phyloP scores from a whole-genome alignment of 306 rosid genomes.

The Ormosia emarginata region DNA sequence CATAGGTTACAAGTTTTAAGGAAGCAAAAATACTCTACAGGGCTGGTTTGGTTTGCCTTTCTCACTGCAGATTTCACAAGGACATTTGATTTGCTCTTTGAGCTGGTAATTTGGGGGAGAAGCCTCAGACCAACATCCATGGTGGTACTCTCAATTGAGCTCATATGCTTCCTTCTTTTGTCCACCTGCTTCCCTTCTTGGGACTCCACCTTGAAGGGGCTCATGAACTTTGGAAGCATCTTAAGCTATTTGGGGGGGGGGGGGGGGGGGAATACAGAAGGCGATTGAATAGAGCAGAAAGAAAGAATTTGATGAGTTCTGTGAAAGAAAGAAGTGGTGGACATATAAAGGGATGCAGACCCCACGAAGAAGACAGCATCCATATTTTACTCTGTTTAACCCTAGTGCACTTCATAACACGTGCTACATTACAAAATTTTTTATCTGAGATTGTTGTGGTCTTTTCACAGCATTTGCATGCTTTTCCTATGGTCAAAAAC shows the following conservation, averaged over 20 bases:
- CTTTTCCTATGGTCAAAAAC: conserved; percentile 8
- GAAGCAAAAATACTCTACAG: conserved; percentile 32
- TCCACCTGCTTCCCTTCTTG: conserved; percentile 16
- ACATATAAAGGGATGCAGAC: conserved; percentile 19
- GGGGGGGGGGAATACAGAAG: neutral
- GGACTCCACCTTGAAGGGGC: conserved; percentile 13
- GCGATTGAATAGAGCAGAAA: neutral
- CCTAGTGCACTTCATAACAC: neutral
- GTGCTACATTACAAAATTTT: conserved; percentile 12
- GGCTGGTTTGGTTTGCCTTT: conserved; percentile 11
- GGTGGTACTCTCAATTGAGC: neutral
- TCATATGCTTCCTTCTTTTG: conserved; percentile 13
- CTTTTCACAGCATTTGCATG: neutral
- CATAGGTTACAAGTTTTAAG: conserved; percentile 45
- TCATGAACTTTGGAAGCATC: conserved; percentile 26
- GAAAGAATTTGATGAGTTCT: conserved; percentile 8
- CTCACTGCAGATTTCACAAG: conserved; percentile 34
- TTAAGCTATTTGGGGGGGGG: neutral
- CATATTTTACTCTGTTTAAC: neutral
- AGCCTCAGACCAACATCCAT: conserved; percentile 41
- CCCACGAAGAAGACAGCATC: neutral
- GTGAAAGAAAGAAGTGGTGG: conserved; percentile 15
- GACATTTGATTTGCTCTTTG: conserved; percentile 29
- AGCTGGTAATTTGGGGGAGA: conserved; percentile 28
- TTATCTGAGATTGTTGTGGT: neutral